These are phyloP conservation scores for Herpotrichia juniperi DNA, from an alignment of 2,329 filamentous ascomycete species.

Conservation along the genomic window DNA sequence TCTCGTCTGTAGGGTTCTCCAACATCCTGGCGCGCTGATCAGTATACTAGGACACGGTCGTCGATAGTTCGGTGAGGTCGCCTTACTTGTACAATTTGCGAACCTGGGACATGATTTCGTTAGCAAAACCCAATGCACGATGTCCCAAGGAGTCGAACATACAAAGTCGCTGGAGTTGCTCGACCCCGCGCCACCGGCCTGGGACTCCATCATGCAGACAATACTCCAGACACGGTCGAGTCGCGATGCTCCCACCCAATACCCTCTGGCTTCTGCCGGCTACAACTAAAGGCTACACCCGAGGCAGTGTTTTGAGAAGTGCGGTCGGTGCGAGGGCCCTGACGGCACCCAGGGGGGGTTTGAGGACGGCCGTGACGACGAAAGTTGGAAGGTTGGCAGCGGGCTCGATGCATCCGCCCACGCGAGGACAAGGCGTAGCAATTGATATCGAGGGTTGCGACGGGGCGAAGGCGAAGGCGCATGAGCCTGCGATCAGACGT, in stretches of 20 bases:
- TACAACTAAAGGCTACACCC: not conserved
- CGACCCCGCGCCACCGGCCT: slow-evolving; percentile 46
- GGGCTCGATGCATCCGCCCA: slow-evolving; percentile 11
- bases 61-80: slow-evolving; percentile 4
- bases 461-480: not conserved
- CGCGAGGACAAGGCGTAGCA: slow-evolving; percentile 3
- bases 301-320: not conserved
- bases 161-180: slow-evolving; percentile 97
- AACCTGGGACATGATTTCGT: slow-evolving; percentile 65
- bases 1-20: slow-evolving; percentile 90
- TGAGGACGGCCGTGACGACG: not conserved
- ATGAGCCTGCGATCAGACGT: not conserved
- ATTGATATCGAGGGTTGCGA: slow-evolving; percentile 1
- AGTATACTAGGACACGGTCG: slow-evolving; percentile 30
- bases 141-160: slow-evolving; percentile 52
- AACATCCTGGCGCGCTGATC: slow-evolving; percentile 73
- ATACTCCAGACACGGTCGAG: not conserved
- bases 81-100: slow-evolving; percentile 97
- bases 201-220: slow-evolving; percentile 37
- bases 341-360: not conserved
- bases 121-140: slow-evolving; percentile 19
- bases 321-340: not conserved
- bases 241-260: slow-evolving; percentile 1
- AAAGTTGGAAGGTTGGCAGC: slow-evolving; percentile 3
- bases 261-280: slow-evolving; percentile 2